phyloP scores from a whole-genome alignment of 768 basidiomycete genomes.

The Termitomyces sp. region DNA sequence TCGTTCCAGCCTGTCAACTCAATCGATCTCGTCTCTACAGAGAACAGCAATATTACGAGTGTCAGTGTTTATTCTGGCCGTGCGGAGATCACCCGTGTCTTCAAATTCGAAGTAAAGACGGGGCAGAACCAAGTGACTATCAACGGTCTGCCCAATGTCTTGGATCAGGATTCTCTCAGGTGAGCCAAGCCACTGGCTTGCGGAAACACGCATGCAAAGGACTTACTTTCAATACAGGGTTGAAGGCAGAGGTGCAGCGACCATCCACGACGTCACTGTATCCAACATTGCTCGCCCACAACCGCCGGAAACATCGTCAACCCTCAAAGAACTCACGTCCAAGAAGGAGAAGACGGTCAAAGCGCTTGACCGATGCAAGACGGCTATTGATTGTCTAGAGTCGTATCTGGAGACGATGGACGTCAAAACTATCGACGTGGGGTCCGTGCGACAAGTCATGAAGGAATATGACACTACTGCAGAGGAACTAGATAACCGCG shows the following conservation, averaged over 20 bases:
- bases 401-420: constrained; percentile 22
- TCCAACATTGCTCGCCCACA: constrained; percentile 5
- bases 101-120: constrained; percentile 23
- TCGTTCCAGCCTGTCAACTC: constrained; percentile 4
- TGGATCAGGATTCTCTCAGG: constrained; percentile 28
- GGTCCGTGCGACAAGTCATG: constrained; percentile 13
- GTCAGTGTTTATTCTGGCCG: constrained; percentile 31
- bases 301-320: not conserved
- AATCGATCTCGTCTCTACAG: constrained; percentile 18
- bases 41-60: constrained; percentile 27
- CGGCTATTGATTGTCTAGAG: constrained; percentile 19
- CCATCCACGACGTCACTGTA: constrained; percentile 31
- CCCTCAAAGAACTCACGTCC: constrained; percentile 16
- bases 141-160: constrained; percentile 24
- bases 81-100: constrained; percentile 31
- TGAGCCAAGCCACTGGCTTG: constrained; percentile 6
- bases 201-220: not conserved
- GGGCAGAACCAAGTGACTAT: constrained; percentile 31
- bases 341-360: constrained; percentile 15
- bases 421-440: constrained; percentile 18
- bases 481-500: constrained; percentile 20
- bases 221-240: constrained; percentile 17
- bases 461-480: constrained; percentile 19
- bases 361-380: constrained; percentile 20
- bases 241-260: constrained; percentile 28